Percentiles rank a stretch among this genome's conserved stretches.
phyloP scores from a whole-genome alignment of 176 grass and related monocot genomes.

The Olyra latifolia region DNA sequence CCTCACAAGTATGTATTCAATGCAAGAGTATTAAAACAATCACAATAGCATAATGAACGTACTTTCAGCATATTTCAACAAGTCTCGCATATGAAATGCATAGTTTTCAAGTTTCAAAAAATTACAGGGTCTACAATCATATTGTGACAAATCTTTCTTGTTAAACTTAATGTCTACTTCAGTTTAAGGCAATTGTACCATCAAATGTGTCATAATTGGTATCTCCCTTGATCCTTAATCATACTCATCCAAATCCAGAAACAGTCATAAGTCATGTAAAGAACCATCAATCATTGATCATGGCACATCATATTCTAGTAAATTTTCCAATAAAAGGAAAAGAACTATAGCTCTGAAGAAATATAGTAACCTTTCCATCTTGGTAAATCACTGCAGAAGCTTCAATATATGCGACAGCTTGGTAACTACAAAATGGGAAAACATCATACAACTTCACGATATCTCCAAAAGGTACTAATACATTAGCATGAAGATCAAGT shows the following conservation, averaged over 20 bases:
- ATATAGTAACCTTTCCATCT: conserved; percentile 77
- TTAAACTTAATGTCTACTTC: neutral
- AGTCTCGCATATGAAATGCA: conserved; percentile 8
- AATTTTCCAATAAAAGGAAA: neutral
- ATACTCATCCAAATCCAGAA: neutral
- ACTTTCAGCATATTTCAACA: conserved; percentile 23
- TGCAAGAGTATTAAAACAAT: neutral
- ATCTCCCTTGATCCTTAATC: conserved; percentile 10
- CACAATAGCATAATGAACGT: neutral
- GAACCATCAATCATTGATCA: neutral
- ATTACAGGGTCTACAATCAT: neutral
- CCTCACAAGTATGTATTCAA: neutral
- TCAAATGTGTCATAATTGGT: neutral
- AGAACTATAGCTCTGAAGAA: conserved; percentile 5
- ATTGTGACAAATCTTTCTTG: neutral
- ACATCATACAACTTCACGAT: neutral
- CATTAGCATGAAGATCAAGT: neutral
- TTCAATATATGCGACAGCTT: conserved; percentile 99
- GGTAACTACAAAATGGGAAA: conserved; percentile 65
- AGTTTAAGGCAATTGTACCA: conserved; percentile 16
- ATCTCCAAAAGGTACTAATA: neutral
- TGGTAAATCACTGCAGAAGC: conserved; percentile 95
- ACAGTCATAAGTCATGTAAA: conserved; percentile 7
- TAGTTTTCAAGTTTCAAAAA: neutral
- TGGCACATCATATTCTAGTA: conserved; percentile 1